Evolutionary conservation across 2,329 filamentous ascomycete genomes (phyloP), one percentile per base, ranked within the genome.

Genomic region (Helminthosporium solani): DNA sequence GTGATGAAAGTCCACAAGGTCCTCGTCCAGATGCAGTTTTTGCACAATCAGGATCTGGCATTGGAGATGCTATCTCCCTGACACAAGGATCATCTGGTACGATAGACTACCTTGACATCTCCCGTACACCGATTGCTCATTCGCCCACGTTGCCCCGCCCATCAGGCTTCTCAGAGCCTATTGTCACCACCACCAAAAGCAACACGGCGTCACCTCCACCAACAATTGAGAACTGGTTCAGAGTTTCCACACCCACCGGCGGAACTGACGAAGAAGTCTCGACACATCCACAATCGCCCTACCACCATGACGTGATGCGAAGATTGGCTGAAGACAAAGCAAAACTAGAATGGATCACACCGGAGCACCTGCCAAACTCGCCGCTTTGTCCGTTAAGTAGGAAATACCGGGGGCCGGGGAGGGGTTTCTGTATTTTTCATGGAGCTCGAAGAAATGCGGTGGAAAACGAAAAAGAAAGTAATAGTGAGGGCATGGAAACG

Each of bases 331-430:
- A 66, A 15, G 64, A 61, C 12, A 46, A 49, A 18, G 48, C 60
- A 9, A 63, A 62, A 28, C 68, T 74, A 33, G 70, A 72, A 40
- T 65, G 73, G 56, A 57, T 72, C 14, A 50, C 72, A 1, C 73
- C 74, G 2, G 75, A 77, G 51, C 75, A 77, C 54, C 47, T 76
- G 6, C 70, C 71, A 1, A 66, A 46, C 5, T 73, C 70, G 43
- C 73, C 73, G 7, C 48, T 76, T 2, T 77, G 75, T 56, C 74
- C 75, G 6, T 58, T 72, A 14, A 65, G 68, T 52, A 53, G 60
- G 11, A 71, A 67, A 46, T 72, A 76, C 47, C 50, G 50, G 9
- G 66, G 70, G 8, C 62, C 64, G 7, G 69, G 67, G 6, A 64
- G 49, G 15, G 73, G 68, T 2, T 55, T 72, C 31, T 77, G 74